Base-by-base conservation (phyloP, 106 monocot species). In the Iris macrosiphon region DNA sequence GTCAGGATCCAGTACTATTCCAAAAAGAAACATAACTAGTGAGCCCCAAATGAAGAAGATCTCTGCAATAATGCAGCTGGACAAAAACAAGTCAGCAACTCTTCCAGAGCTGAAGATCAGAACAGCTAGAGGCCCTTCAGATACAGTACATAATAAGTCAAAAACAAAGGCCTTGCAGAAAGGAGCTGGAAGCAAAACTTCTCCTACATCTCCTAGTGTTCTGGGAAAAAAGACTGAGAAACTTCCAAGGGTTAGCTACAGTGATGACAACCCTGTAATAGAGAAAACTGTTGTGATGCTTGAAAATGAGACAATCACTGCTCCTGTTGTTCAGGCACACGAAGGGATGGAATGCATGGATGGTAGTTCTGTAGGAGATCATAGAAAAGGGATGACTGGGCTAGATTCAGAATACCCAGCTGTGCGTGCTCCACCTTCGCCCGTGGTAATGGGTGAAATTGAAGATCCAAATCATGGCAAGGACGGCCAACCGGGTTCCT, bases 251-350 rank as follows among this genome's bases (percentile, higher is more conserved):
- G 28, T 30, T 49, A 70, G 63, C 27, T 63, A 48, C 69, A 73
- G 40, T 32, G 79, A 93, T 45, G 83, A 82, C n/a, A 87, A 75
- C 52, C 61, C 45, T 28, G 77, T 93, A 24, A 43, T 93, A 55
- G 93, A 93, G 66, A 93, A 93, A 64, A 84, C 65, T 58, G 83
- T 93, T 55, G 77, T 93, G 65, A 81, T 71, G 53, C 83, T 87
- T 40, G 83, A 87, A 75, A 68, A 77, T 46, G 77, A 87, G 52
- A 68, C 35, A 26, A 42, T 63, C 10, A 30, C 65, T 45, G 16
- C 31, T 52, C 52, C 67, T 34, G 31, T 31, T 2, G 44, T 63
- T 8, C 35, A 53, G 33, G 11, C 59, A 41, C 42, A 56, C 20
- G 54, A 68, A 23, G 52, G 45, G 20, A 59, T 45, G 29, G n/a